Evolutionary conservation across 2,329 filamentous ascomycete genomes (phyloP), one percentile per base, ranked within the genome.

Genomic region (Pyrenophora seminiperda): DNA sequence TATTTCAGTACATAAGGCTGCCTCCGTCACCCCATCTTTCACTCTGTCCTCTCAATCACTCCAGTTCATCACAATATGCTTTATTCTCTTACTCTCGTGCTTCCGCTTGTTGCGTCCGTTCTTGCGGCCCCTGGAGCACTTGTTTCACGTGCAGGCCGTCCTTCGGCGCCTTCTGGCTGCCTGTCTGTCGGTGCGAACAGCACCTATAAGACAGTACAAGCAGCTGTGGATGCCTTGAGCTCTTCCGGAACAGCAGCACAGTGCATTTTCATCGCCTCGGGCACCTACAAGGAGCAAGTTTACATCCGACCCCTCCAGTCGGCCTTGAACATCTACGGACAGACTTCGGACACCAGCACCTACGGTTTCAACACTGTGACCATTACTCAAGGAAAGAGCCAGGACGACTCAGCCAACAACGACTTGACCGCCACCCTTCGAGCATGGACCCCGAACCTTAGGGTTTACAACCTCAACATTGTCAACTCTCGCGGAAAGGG

Each of bases 381-480:
- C 53, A 79, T 81, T 59, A 80, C 77, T 13, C 74, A 76, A 27
- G 71, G 67, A 33, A 71, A 74, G 46, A 75, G 75, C 53, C 80
- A 82, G 41, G 75, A 77, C 14, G 70, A 77, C 47, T 75, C 74
- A 0, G 56, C 76, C 32, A 79, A 41, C 49, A 82, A 87, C 54
- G 84, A 87, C 54, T 65, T 69, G 50, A 85, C 79, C 4, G 77
- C 71, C 3, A 82, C 80, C 1, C 66, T 81, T n/a, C 74, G 79
- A 10, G 77, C 75, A 7, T 71, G 67, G 59, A 76, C 80, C 0
- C 63, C 69, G 4, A 77, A 81, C 58, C 77, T 86, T 50, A 81
- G 80, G 58, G 71, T 86, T 14, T 88, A 87, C 74, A 87, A 87
- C 56, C 75, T 88, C 65, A 83, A 85, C 64, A 72, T 83, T 7